These are phyloP conservation scores for Aeschynomene evenia DNA, from an alignment of 306 rosid species.

Conservation along the genomic window DNA sequence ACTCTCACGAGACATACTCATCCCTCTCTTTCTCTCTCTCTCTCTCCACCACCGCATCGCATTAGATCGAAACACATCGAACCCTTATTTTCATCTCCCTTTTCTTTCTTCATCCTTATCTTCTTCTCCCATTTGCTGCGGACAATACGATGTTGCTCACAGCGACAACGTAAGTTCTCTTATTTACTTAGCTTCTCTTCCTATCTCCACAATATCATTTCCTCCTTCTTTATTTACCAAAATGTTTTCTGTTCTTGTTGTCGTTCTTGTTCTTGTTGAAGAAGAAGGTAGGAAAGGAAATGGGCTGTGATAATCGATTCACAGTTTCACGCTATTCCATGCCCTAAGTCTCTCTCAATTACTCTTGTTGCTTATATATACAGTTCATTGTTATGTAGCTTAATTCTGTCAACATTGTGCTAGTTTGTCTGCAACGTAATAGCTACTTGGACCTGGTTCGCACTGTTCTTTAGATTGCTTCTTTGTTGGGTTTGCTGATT, in stretches of 20 bases:
- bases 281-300: background rate
- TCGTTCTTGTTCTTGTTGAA: background rate
- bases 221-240: background rate
- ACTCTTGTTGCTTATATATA: background rate
- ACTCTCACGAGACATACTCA: constrained; percentile 35
- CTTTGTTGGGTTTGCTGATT: constrained; percentile 18
- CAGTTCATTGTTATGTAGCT: background rate
- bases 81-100: background rate
- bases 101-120: background rate
- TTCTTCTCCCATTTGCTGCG: constrained; percentile 13
- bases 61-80: constrained; percentile 42
- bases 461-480: constrained; percentile 10
- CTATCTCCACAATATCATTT: background rate
- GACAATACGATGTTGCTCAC: constrained; percentile 22
- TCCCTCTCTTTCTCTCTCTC: background rate
- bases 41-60: constrained; percentile 4
- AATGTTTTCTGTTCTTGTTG: constrained; percentile 8
- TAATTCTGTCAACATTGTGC: background rate
- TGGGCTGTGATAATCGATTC: background rate
- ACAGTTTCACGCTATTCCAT: background rate
- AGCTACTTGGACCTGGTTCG: constrained; percentile 15
- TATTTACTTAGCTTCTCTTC: background rate
- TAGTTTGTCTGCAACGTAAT: background rate
- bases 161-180: constrained; percentile 42
- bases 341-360: background rate